These are phyloP conservation scores for Globisporangium solare DNA, from an alignment of 352 stramenopile species.

Conservation along the genomic window DNA sequence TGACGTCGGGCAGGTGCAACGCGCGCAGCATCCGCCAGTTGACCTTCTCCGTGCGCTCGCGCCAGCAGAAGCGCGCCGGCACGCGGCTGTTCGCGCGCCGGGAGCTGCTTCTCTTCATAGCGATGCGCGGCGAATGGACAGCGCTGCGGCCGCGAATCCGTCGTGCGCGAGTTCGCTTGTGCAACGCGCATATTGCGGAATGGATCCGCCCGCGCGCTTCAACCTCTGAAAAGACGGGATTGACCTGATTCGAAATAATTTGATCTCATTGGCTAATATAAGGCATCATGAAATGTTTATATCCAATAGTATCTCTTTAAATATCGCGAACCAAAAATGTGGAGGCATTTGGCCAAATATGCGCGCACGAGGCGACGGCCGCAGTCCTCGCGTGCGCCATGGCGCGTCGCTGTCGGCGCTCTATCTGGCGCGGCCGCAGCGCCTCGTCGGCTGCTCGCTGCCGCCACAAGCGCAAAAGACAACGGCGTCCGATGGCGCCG, in stretches of 20 bases:
- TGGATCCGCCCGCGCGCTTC: slow-evolving; percentile 11
- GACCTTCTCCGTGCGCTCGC: slow-evolving; percentile 63
- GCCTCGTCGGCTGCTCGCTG: slow-evolving; percentile 10
- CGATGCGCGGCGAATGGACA: not conserved
- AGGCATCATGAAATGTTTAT: not conserved
- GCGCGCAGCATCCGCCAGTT: slow-evolving; percentile 63
- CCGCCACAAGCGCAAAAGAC: not conserved
- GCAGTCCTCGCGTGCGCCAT: not conserved
- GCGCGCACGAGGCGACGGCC: not conserved
- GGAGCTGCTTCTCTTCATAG: not conserved
- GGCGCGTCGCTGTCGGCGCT: slow-evolving; percentile 7
- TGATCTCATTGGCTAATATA: not conserved
- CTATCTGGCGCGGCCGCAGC: slow-evolving; percentile 10
- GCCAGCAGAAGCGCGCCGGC: slow-evolving; percentile 55
- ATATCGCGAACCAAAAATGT: slow-evolving; percentile 5
- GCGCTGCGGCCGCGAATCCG: not conserved
- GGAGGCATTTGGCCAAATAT: too few relatives aligned
- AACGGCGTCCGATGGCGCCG: not conserved
- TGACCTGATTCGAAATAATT: slow-evolving; percentile 7
- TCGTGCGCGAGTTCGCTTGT: not conserved
- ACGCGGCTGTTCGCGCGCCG: not conserved
- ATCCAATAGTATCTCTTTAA: slow-evolving; percentile 2
- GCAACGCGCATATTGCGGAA: slow-evolving; percentile 4
- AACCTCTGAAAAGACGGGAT: not conserved
- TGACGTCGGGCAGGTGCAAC: slow-evolving; percentile 45